Base-by-base conservation (phyloP, 345 rosid species). In the Gynandropsis gynandra region DNA sequence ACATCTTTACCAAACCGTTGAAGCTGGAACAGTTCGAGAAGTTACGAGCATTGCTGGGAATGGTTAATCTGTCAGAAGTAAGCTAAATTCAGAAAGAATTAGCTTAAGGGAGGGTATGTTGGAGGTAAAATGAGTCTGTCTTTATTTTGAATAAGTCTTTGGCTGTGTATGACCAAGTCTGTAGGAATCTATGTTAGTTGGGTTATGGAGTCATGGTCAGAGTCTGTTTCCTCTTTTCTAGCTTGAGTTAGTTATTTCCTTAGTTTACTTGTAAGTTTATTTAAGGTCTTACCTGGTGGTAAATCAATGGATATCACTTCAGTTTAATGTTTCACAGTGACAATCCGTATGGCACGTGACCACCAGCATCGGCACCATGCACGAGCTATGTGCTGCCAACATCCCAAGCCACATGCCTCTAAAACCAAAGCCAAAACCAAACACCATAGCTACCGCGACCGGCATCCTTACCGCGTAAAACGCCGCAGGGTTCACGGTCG, bases 351-450 rank as follows among this genome's bases (percentile, higher is more conserved):
- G 32, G 9, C 42, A 52, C 72, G 81, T 39, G 37, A 84, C 94
- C 33, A 74, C 17, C 69, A 81, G 27, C 94, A 84, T 81, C 52
- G 86, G 57, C 47, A 72, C 59, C 54, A 55, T 64, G 51, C 94
- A 84, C 1, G 89, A 77, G 4, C 52, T 79, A 17, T 84, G 86
- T 4, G 94, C 89, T 2, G 83, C 94, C 62, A 84, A 32, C 1
- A 84, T 77, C 2, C 94, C 94, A 1, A 84, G 47, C 94, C 89
- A 84, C 12, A 84, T 62, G 29, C 94, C 89, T 47, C 60, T 48
- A 51, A 84, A 84, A 60, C 79, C 89, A 15, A 63, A 75, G 11
- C 82, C 77, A 4, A 46, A 64, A 10, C 27, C 73, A 47, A 84
- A 84, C 1, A 74, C 66, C 41, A 79, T 45, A 64, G 73, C 70